These are phyloP conservation scores for Curvularia lunata DNA, from an alignment of 2,329 filamentous ascomycete genomes.

Conservation along the genomic window DNA sequence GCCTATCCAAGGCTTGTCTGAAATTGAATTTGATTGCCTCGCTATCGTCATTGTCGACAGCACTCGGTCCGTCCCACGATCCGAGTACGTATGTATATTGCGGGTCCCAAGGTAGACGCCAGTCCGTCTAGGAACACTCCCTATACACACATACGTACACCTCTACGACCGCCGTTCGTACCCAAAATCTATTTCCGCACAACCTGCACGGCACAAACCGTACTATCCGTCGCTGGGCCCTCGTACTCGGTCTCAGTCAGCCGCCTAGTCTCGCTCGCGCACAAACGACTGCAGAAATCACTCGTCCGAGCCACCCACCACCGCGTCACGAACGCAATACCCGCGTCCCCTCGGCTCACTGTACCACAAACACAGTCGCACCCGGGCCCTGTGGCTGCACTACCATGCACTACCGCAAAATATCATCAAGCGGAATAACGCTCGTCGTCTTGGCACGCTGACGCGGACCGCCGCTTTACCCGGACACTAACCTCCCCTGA, in stretches of 20 bases:
- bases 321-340: background rate
- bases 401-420: constrained; percentile 13
- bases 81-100: background rate
- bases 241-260: background rate
- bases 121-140: too few relatives aligned
- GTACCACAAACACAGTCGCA: constrained; percentile 1
- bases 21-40: too few relatives aligned
- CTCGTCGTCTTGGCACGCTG: constrained; percentile 20
- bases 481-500: constrained; percentile 10
- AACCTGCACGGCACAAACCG: background rate
- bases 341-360: constrained; percentile 5
- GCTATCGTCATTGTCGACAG: background rate
- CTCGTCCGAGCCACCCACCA: background rate
- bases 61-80: background rate
- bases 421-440: constrained; percentile 13
- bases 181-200: background rate
- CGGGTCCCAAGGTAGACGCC: too few relatives aligned
- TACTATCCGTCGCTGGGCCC: background rate
- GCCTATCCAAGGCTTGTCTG: background rate
- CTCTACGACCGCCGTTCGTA: background rate
- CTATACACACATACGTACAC: too few relatives aligned
- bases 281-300: background rate
- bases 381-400: background rate
- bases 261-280: background rate
- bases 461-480: constrained; percentile 21